These are phyloP conservation scores for Saccharomyces pastorianus DNA, from an alignment of 1,139 yeast genomes.

Conservation along the genomic window DNA sequence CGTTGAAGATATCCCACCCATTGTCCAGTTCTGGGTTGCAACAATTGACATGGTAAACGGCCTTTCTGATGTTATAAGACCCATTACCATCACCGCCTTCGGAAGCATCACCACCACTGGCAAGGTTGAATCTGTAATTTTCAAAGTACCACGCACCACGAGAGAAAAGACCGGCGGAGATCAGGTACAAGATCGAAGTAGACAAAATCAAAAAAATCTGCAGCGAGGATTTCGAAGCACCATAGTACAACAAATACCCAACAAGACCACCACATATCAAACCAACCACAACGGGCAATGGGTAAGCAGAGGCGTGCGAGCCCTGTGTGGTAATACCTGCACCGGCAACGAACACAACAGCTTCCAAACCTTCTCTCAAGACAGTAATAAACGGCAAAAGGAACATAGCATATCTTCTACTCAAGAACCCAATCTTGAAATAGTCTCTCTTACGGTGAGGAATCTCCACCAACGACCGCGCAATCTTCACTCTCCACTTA, in stretches of 20 bases:
- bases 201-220: slow-evolving; percentile 74
- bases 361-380: slow-evolving; percentile 85
- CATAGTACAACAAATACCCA: slow-evolving; percentile 62
- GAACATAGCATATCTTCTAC: slow-evolving; percentile 67
- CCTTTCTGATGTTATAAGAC: slow-evolving; percentile 63
- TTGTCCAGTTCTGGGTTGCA: slow-evolving; percentile 83
- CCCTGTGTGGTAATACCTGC: slow-evolving; percentile 54
- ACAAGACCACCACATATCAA: slow-evolving; percentile 61
- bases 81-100: slow-evolving; percentile 91
- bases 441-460: slow-evolving; percentile 34
- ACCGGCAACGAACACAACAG: slow-evolving; percentile 86
- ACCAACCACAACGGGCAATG: slow-evolving; percentile 75
- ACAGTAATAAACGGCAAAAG: slow-evolving; percentile 75
- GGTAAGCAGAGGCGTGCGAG: slow-evolving; percentile 60
- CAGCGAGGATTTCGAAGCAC: slow-evolving; percentile 65
- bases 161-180: slow-evolving; percentile 82
- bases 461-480: slow-evolving; percentile 40
- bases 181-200: slow-evolving; percentile 73
- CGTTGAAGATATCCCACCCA: slow-evolving; percentile 91
- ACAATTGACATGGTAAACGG: slow-evolving; percentile 93
- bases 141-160: slow-evolving; percentile 87
- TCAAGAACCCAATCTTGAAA: slow-evolving; percentile 32
- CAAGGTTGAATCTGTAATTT: slow-evolving; percentile 49
- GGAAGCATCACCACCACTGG: slow-evolving; percentile 82
- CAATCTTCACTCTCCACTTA: slow-evolving; percentile 75